Evolutionary conservation across 2,329 filamentous ascomycete species (phyloP).

Genomic region (Aspergillus udagawae): DNA sequence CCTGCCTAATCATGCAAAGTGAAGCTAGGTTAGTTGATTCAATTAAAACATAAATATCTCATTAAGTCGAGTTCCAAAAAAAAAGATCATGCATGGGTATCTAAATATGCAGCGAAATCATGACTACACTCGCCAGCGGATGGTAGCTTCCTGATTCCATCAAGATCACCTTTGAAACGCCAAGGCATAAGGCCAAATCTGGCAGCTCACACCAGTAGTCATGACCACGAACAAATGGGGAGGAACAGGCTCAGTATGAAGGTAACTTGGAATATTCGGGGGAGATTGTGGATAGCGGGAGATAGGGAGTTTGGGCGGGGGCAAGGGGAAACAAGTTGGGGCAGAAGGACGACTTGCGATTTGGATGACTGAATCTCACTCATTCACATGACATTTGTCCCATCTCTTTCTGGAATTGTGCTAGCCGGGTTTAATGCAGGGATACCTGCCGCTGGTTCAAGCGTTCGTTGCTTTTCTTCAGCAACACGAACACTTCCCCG

Average conservation of each 20-base stretch:
- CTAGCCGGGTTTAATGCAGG: slow-evolving; percentile 23
- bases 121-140: neutral
- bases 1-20: no score
- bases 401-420: slow-evolving; percentile 8
- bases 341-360: neutral
- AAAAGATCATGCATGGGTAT: slow-evolving; percentile 25
- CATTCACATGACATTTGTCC: neutral
- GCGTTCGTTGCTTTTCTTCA: slow-evolving; percentile 35
- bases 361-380: neutral
- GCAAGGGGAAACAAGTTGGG: neutral
- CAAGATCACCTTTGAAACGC: slow-evolving; percentile 1
- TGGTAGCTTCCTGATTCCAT: neutral
- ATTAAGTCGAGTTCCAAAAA: slow-evolving; percentile 14
- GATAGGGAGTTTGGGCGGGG: neutral
- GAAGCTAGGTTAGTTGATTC: neutral
- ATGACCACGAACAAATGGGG: slow-evolving; percentile 5
- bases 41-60: neutral
- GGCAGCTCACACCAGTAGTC: slow-evolving; percentile 4
- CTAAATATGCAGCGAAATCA: slow-evolving; percentile 9
- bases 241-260: slow-evolving; percentile 15
- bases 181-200: slow-evolving; percentile 15
- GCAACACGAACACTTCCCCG: slow-evolving; percentile 64
- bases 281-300: neutral
- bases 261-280: neutral
- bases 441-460: slow-evolving; percentile 23